Base-by-base conservation (phyloP, 306 rosid species). In the Betula pendula region DNA sequence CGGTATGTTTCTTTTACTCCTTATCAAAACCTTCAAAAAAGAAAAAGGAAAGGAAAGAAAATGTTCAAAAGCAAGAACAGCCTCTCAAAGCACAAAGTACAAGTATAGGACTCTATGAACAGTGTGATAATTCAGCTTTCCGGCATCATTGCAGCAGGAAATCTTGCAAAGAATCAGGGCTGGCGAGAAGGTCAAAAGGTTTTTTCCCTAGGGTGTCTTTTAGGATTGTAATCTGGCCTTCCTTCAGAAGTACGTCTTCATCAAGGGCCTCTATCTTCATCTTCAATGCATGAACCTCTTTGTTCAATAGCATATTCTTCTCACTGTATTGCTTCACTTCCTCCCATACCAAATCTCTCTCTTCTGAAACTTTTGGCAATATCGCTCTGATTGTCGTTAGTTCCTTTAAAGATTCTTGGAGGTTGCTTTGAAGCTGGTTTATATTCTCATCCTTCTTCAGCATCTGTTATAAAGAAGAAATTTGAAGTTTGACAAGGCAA, bases 191-290 rank as follows among this genome's bases (percentile, higher is more conserved):
- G 81, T 89, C 95, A 77, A 85, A 87, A 17, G 91, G 74, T 63
- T 79, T 89, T 81, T 84, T 88, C 68, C 79, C 81, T 49, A 90
- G 49, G 74, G 97, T 70, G 79, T 96, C 99, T 84, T 88, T 90
- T 47, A 96, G 87, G 51, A 96, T 92, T 78, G 96, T 87, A 50
- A 91, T 92, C 82, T 96, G 97, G 73, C 99, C 99, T 83, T 92
- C 99, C 87, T 89, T 96, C 72, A 91, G 59, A 67, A 90, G 91
- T 42, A 89, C 68, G 22, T 96, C 90, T 79, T 89, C 97, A 73
- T 95, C 97, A 43, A 92, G 93, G 15, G 80, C 68, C 75, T 90
- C 92, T 72, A 90, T 72, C 88, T 87, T 89, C 85, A 80, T 88
- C 85, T 84, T 89, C 87, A 90, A 68, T 11, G 13, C 70, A 2